Conservation (phyloP, 139 green algal species). For the Parachlorella kessleri region DNA sequence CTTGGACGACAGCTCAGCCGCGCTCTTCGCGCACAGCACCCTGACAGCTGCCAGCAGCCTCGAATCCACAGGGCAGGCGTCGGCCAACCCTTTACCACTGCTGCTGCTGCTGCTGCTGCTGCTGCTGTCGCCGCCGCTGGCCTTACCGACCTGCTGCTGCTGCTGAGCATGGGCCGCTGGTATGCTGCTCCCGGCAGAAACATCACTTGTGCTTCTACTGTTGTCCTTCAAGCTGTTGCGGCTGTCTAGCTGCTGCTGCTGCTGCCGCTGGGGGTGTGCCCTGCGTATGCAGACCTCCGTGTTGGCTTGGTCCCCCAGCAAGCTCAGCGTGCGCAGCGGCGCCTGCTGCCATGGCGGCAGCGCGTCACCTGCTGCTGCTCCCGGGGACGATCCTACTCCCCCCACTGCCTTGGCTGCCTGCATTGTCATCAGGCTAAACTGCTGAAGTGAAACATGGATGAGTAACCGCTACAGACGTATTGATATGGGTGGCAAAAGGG, state of each 20-base stretch:
- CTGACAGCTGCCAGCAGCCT: conserved; percentile 61
- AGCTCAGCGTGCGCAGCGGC: conserved; percentile 44
- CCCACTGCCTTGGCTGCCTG: conserved; percentile 55
- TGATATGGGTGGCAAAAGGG: no score
- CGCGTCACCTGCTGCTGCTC: not conserved
- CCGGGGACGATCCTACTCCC: conserved; percentile 31
- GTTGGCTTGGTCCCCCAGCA: conserved; percentile 42
- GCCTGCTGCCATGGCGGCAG: conserved; percentile 52
- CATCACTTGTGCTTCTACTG: no score
- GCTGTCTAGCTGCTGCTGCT: no score
- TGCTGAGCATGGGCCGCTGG: no score
- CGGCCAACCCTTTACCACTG: not conserved
- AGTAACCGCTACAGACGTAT: no score
- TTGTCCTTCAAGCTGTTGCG: no score
- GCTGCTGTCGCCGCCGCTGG: not conserved
- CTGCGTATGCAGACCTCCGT: conserved; percentile 27
- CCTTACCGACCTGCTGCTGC: no score
- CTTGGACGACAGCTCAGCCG: conserved; percentile 45
- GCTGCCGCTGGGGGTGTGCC: not conserved
- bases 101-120: not conserved
- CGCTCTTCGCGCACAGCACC: conserved; percentile 43
- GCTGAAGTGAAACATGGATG: no score
- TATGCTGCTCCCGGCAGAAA: no score
- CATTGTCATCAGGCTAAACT: no score
- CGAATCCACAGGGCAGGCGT: conserved; percentile 35